phyloP scores from a whole-genome alignment of 2,329 filamentous ascomycete species.

The Aspergillus jensenii region DNA sequence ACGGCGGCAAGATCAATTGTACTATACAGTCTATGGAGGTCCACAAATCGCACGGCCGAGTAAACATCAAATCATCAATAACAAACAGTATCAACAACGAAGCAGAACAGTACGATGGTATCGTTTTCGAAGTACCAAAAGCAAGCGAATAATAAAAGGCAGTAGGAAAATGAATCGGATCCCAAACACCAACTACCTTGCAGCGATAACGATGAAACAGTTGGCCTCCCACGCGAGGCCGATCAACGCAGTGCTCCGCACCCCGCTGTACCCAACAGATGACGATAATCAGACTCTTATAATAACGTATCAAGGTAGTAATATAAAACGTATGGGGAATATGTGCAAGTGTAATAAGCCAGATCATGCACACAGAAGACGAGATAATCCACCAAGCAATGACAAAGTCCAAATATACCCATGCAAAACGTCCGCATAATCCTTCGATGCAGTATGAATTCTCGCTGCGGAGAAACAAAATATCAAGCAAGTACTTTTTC shows the following conservation, averaged over 20 bases:
- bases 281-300: neutral
- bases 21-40: constrained; percentile 3
- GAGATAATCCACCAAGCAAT: constrained; percentile 4
- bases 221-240: neutral
- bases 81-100: neutral
- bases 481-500: constrained; percentile 4
- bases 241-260: neutral
- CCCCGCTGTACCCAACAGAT: neutral
- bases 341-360: neutral
- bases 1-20: neutral
- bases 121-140: neutral
- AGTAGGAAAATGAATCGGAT: neutral
- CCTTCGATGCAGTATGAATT: neutral
- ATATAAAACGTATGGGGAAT: neutral
- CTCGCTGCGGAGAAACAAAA: neutral
- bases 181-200: neutral
- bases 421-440: neutral
- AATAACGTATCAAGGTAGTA: neutral
- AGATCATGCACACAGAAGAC: neutral
- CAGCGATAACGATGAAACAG: neutral
- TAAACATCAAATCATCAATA: neutral
- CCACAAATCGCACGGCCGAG: neutral
- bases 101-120: neutral
- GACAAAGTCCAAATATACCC: neutral
- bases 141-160: too few relatives aligned